Evolutionary conservation across 164 flowering plant genomes (phyloP).

Genomic region (Litsea cubeba): DNA sequence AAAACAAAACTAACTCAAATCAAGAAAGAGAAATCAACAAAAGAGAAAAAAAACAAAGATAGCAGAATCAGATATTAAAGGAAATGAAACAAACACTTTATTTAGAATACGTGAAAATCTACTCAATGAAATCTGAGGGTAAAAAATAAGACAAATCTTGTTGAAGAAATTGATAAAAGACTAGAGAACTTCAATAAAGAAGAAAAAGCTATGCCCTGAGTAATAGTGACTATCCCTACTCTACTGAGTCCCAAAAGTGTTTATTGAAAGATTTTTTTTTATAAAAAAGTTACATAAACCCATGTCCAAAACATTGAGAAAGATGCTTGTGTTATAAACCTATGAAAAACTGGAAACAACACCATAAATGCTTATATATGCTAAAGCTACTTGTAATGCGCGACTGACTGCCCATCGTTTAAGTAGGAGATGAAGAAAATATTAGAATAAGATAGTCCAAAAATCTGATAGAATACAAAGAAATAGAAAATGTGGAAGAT

Average conservation of each 20-base stretch:
- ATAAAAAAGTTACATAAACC: neutral
- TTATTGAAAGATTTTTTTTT: too few relatives aligned
- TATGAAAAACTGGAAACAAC: neutral
- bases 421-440: neutral
- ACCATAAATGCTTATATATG: neutral
- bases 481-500: neutral
- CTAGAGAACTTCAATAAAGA: too few relatives aligned
- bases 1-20: slow-evolving; percentile 7
- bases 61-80: too few relatives aligned
- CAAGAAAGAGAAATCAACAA: neutral
- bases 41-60: neutral
- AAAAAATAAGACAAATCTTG: too few relatives aligned
- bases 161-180: too few relatives aligned
- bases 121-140: too few relatives aligned
- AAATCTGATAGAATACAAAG: neutral
- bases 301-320: neutral
- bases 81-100: too few relatives aligned
- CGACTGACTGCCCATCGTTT: neutral
- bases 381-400: neutral
- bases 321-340: neutral
- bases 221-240: neutral
- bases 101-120: too few relatives aligned
- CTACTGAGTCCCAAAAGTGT: neutral
- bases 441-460: neutral
- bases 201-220: too few relatives aligned